Evolutionary conservation across 345 rosid species (phyloP), one percentile per base, ranked within the genome.

Genomic region (Rhizophora mangle): DNA sequence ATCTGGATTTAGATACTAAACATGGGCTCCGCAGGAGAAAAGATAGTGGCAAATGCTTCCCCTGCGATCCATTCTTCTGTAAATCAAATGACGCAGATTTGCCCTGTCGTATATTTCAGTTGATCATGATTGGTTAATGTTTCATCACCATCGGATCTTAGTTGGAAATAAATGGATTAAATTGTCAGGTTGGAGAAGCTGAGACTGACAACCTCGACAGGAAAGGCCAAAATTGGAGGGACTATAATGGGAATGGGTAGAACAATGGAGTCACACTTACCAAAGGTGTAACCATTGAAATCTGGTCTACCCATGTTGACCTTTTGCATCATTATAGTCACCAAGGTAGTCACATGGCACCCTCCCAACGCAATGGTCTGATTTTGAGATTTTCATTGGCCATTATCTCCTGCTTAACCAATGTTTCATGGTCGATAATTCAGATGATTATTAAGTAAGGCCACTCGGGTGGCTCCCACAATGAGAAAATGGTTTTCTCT

Each of bases 221-320:
- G 93, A 7, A 77, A 72, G 68, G 89, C 91, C 8, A 89, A 82
- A 43, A 80, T 80, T 8, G 9, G 64, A 3, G 93, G 90, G 19
- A 86, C 89, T 36, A 5, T 84, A 24, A 1, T 75, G 3, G 85
- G 91, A 18, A 74, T 87, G 9, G 84, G 79, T 8, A 90, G 87
- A 9, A 87, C 88, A 8, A 86, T 85, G 89, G 58, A 86, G 24
- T 87, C 61, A 82, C 86, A 6, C 75, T 89, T 70, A 87, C 80
- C 76, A 84, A 79, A 78, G 97, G 97, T 7, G 8, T 43, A 9
- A 73, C 78, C 9, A 54, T 89, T 55, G 51, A 78, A 2, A 8
- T 76, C 0, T 78, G 84, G 86, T 69, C 85, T 32, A 68, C 81
- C 6, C 26, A 70, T 52, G 18, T 76, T 4, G 60, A 80, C 36